Evolutionary conservation across 345 rosid species (phyloP), one percentile per base, ranked within the genome.

Genomic region (Citrus unshiu): DNA sequence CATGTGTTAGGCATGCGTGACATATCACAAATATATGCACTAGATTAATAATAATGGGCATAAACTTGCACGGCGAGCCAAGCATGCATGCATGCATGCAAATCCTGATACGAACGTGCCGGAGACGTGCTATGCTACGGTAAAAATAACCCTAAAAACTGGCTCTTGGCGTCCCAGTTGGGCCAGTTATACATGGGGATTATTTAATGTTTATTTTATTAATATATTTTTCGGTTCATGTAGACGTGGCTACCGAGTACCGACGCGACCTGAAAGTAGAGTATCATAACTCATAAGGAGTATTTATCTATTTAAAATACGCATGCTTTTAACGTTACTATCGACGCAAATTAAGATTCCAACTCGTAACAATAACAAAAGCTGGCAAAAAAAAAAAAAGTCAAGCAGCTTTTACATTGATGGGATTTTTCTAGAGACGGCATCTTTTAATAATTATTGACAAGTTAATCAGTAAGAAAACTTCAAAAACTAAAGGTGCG

Each of bases 291-390:
- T 74, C 71, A 59, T 35, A 64, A 70, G 54, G 64, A 62, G 64
- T 62, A 63, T 54, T 25, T 68, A 37, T 73, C 16, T 64, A 30
- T 76, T n/a, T 72, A 57, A 74, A 57, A 62, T 30, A 67, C 37
- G 34, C 59, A 34, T 59, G 5, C 32, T 75, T 74, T 71, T 77
- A 13, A 40, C 39, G 30, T 71, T 43, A 66, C 54, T 59, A 61
- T 72, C 73, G 64, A 70, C 29, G 61, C 56, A 76, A 71, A 75
- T 74, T 29, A 82, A 64, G 85, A 85, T 87, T 85, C 87, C 74
- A 78, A 76, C 35, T 76, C 9, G 65, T 79, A 72, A 68, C 14
- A 10, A 63, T 13, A 46, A 13, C 51, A 13, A 74, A 51, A 73
- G 32, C 4, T 37, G 32, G 9, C 14, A 58, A 58, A 63, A 30